Evolutionary conservation across 495 filamentous ascomycete genomes (phyloP), one percentile per base, ranked within the genome.

Genomic region (Daldinia childiae): DNA sequence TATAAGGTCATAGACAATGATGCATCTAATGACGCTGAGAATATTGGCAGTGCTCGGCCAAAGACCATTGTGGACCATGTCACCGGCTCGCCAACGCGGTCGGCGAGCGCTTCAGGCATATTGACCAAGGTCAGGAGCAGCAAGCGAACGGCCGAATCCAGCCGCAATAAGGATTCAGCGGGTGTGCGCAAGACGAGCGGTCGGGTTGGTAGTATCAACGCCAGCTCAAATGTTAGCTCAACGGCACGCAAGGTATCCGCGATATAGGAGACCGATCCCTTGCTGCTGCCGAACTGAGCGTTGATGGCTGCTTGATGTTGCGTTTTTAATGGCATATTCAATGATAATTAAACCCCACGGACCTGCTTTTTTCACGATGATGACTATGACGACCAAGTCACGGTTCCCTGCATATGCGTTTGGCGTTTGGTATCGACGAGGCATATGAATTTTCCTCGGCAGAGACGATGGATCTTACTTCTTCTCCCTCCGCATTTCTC

Each of bases 161-260:
- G 55, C 69, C 83, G 81, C 48, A 84, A 61, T 55, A 85, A 86
- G 75, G 82, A 85, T 69, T 82, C 74, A 61, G 84, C 84, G 27
- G 93, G 92, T 14, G 90, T 98, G 26, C 88, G 95, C 60, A 99
- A 99, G 83, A 90, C 91, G 6, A 97, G 94, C 78, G 93, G 93
- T n/a, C 88, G 95, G 8, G 86, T 97, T n/a, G 93, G 93, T 7
- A 97, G 94, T 76, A 82, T 90, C 15, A 89, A 90, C 26, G 75
- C 71, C 34, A 69, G 66, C 21, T 62, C 78, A 14, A 76, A 76
- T 12, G 67, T 71, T 24, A 73, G 73, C 39, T 63, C 78, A 8
- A 68, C 78, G 17, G 69, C 73, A 17, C 76, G 83, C 36, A 85
- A 84, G 76, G 74, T 83, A 48, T 84, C 82, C 30, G 83, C 81